These are phyloP conservation scores for Coemansia sp. DNA, from an alignment of 192 early-diverging fungal genomes.

Conservation along the genomic window DNA sequence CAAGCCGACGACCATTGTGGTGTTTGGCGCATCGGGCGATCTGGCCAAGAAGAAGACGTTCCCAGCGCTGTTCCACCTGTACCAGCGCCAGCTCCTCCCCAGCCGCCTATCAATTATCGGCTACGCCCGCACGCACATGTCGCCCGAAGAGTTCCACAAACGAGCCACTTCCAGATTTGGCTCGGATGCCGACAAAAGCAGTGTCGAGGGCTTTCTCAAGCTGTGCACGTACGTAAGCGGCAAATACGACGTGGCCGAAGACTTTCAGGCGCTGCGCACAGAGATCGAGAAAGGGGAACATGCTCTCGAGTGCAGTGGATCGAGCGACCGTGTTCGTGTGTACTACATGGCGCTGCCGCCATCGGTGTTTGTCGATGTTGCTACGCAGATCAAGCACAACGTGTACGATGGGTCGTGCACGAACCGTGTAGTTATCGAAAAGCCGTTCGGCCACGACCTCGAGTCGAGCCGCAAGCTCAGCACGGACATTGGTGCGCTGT, in stretches of 20 bases:
- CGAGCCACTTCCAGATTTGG: conserved; percentile 66
- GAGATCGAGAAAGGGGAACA: conserved; percentile 62
- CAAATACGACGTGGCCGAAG: conserved; percentile 52
- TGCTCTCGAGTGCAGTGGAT: neutral
- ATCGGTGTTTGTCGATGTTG: conserved; percentile 88
- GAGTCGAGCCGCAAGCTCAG: conserved; percentile 77
- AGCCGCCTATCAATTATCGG: conserved; percentile 76
- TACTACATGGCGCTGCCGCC: conserved; percentile 98
- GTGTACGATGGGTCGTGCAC: conserved; percentile 64
- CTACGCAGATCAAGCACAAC: conserved; percentile 67
- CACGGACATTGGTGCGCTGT: conserved; percentile 70
- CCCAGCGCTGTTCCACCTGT: conserved; percentile 93
- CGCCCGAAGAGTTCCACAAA: conserved; percentile 69
- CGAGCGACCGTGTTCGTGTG: conserved; percentile 61
- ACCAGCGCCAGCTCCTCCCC: conserved; percentile 78
- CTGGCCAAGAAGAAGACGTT: conserved; percentile 99
- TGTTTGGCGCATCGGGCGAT: conserved; percentile 92
- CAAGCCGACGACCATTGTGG: conserved; percentile 58
- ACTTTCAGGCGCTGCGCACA: conserved; percentile 67
- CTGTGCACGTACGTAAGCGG: conserved; percentile 74
- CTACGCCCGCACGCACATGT: conserved; percentile 86
- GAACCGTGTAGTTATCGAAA: conserved; percentile 93
- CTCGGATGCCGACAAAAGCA: conserved; percentile 13
- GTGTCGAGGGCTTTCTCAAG: conserved; percentile 64
- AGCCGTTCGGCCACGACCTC: conserved; percentile 95